Percentiles rank a stretch among this genome's conserved stretches.
These are phyloP conservation scores for Imleria badia DNA, from an alignment of 768 basidiomycete genomes.

Conservation along the genomic window DNA sequence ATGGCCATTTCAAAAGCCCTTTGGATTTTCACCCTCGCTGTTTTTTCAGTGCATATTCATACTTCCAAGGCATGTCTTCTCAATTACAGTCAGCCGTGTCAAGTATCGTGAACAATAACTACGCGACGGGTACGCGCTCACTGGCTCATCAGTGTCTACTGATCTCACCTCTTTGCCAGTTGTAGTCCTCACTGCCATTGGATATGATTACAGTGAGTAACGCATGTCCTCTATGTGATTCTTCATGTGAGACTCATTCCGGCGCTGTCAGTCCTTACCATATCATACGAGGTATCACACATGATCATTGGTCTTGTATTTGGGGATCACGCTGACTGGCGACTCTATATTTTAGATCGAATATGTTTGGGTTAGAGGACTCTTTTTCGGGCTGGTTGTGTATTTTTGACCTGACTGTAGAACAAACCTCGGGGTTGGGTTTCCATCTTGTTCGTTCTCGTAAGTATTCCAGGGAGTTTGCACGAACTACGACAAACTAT, in stretches of 20 bases:
- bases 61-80: too few relatives aligned
- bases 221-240: background rate
- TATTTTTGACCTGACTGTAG: background rate
- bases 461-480: background rate
- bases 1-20: too few relatives aligned
- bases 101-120: background rate
- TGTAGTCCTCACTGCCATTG: background rate
- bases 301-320: background rate
- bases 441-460: background rate
- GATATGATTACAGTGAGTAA: conserved; percentile 1
- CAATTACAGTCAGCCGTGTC: background rate
- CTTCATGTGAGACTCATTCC: background rate
- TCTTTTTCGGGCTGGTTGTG: background rate
- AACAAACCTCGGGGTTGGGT: background rate
- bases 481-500: background rate
- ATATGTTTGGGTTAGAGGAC: background rate
- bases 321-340: background rate
- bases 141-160: background rate
- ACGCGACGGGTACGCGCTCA: background rate
- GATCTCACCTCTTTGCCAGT: background rate
- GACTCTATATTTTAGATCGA: background rate
- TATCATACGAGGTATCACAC: background rate
- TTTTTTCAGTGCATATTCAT: too few relatives aligned
- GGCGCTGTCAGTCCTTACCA: background rate
- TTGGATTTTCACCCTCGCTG: too few relatives aligned